Base-by-base conservation (phyloP, 192 early-diverging fungal species). In the Backusella sp. region DNA sequence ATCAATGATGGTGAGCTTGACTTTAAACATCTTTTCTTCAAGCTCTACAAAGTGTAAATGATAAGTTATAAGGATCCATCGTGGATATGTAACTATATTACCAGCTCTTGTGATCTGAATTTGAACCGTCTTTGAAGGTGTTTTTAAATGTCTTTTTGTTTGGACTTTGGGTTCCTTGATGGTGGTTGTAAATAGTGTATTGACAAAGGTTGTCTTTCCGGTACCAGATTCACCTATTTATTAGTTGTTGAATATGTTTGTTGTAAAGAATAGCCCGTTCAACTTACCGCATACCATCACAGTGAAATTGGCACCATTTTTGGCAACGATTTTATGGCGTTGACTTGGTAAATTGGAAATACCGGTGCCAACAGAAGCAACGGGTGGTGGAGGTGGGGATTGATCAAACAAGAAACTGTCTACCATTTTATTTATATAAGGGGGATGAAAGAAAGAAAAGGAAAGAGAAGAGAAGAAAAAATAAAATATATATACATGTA, bases 31-130 rank as follows among this genome's bases (percentile, higher is more conserved):
- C 81, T 95, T 97, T 83, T 99, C 98, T 83, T 99, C 96, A 68
- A 99, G 92, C 17, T 97, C 98, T 87, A 82, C 23, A 32, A 32
- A 19, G 15, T 62, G 26, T 23, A 56, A 19, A 56, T 23, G 3
- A 3, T 32, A 32, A 32, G 32, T 32, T n/a, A 32, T 32, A 32
- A 32, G 30, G 30, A 2, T 2, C 30, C 30, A 32, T 1, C 30
- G 2, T 32, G 30, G 30, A 32, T 32, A 32, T 32, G 1, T 32
- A 1, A 2, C 30, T 32, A 1, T 28, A n/a, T 4, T 84, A 93
- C 93, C 98, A 75, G 98, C 97, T 79, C 97, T 94, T 77, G 96
- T 95, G 73, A 99, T 94, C 79, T 96, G 96, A 87, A 99, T 99
- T 79, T 97, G 92, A 68, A 99, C 97, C 36, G 97, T 99, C 76